Evolutionary conservation across 305 asterid species (phyloP).

Genomic region (Fraxinus angustifolia): DNA sequence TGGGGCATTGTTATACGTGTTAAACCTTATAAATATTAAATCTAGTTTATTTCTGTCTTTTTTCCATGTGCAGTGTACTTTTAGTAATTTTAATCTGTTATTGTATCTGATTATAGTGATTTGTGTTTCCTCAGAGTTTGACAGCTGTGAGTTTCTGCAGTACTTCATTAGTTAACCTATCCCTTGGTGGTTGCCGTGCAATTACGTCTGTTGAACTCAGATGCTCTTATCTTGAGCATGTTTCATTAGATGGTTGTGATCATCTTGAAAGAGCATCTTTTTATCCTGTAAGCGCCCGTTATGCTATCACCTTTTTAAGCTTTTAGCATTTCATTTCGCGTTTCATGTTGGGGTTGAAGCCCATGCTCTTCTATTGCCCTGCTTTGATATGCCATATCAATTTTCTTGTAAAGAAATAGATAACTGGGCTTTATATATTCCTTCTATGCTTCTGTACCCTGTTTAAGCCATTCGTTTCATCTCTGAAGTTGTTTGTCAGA

Average conservation of each 20-base stretch:
- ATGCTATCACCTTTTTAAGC: neutral
- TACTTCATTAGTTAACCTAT: conserved; percentile 70
- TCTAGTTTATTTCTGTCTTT: neutral
- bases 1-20: neutral
- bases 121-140: conserved; percentile 67
- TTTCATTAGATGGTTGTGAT: conserved; percentile 93
- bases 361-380: conserved; percentile 14
- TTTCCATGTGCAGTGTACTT: conserved; percentile 5
- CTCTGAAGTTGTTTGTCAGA: neutral
- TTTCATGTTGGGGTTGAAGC: neutral
- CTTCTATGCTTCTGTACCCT: conserved; percentile 7
- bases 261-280: conserved; percentile 91
- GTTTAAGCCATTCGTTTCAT: neutral
- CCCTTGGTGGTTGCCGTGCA: conserved; percentile 95
- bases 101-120: conserved; percentile 18
- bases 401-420: neutral
- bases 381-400: neutral
- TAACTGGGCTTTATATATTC: neutral
- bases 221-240: conserved; percentile 83
- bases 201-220: conserved; percentile 69
- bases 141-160: conserved; percentile 67
- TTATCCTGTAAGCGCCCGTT: conserved; percentile 62
- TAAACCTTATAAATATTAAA: neutral
- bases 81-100: neutral
- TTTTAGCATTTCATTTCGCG: conserved; percentile 1